These are phyloP conservation scores for Alloascoidea hylecoeti DNA, from an alignment of 805 yeast species.

Conservation along the genomic window DNA sequence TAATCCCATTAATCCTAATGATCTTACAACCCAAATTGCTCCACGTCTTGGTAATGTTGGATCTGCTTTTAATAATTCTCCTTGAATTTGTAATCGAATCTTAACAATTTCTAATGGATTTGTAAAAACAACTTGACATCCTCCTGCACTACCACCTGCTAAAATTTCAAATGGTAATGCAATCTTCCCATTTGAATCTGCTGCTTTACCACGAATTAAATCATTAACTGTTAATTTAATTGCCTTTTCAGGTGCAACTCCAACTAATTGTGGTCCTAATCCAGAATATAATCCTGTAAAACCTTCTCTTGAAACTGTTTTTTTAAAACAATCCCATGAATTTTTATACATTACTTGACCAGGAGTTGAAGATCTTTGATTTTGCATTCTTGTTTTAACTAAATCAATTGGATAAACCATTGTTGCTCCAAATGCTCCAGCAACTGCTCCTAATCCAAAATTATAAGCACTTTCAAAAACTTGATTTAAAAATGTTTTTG, in stretches of 20 bases:
- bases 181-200: constrained; percentile 31
- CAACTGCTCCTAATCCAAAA: constrained; percentile 81
- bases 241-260: constrained; percentile 98
- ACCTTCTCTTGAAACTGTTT: constrained; percentile 70
- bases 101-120: constrained; percentile 94
- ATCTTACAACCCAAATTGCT: constrained; percentile 62
- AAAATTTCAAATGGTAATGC: constrained; percentile 54
- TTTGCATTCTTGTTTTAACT: constrained; percentile 95
- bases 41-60: constrained; percentile 26
- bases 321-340: constrained; percentile 74
- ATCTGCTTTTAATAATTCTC: constrained; percentile 36
- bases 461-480: constrained; percentile 82
- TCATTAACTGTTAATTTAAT: constrained; percentile 93
- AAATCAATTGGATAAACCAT: constrained; percentile 94
- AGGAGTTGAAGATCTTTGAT: constrained; percentile 57
- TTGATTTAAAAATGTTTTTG: constrained; percentile 29
- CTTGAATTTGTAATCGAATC: constrained; percentile 89
- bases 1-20: constrained; percentile 75
- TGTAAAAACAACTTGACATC: constrained; percentile 93
- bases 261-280: constrained; percentile 83
- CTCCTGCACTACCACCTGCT: constrained; percentile 94
- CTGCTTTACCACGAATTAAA: constrained; percentile 51
- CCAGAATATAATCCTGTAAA: constrained; percentile 82
- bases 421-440: constrained; percentile 98
- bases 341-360: constrained; percentile 49